A percentile compares a stretch with the other conserved stretches of the same genome.
phyloP scores from a whole-genome alignment of 192 early-diverging fungal genomes.

The Coemansia sp. region DNA sequence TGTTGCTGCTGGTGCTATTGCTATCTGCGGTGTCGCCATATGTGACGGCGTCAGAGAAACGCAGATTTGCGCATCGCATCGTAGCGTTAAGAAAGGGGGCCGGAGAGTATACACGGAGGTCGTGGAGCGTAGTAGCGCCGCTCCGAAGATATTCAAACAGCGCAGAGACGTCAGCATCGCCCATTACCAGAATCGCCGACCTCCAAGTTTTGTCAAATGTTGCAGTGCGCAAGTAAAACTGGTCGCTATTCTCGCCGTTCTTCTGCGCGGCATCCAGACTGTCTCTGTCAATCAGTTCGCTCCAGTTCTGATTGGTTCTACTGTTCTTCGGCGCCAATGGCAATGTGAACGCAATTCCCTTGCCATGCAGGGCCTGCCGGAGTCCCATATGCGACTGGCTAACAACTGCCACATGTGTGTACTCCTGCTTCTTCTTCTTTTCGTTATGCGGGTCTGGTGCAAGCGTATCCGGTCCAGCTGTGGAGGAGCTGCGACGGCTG shows the following conservation, averaged over 20 bases:
- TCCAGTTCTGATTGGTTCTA: constrained; percentile 14
- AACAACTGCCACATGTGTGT: constrained; percentile 28
- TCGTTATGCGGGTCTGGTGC: not conserved
- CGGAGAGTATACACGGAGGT: constrained; percentile 12
- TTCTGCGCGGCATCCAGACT: constrained; percentile 18
- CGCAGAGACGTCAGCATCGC: constrained; percentile 17
- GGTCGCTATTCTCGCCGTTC: not conserved
- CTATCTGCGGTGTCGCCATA: constrained; percentile 13
- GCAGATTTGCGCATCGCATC: constrained; percentile 24
- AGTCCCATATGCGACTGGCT: constrained; percentile 42
- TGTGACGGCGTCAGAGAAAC: constrained; percentile 27
- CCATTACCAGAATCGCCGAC: constrained; percentile 39
- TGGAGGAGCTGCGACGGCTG: not conserved
- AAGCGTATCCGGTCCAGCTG: too few species aligned
- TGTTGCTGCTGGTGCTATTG: not conserved
- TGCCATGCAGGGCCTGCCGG: constrained; percentile 22
- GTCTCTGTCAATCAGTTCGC: constrained; percentile 15
- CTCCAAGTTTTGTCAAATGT: constrained; percentile 42
- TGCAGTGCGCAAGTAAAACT: constrained; percentile 19
- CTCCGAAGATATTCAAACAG: constrained; percentile 24
- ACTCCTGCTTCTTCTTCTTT: constrained; percentile 5
- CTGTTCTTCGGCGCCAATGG: constrained; percentile 39
- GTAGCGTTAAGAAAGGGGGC: constrained; percentile 38
- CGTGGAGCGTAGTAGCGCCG: constrained; percentile 4
- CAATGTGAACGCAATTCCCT: constrained; percentile 30